Evolutionary conservation across 192 early-diverging fungal genomes (phyloP).

Genomic region (Coemansia sp.): DNA sequence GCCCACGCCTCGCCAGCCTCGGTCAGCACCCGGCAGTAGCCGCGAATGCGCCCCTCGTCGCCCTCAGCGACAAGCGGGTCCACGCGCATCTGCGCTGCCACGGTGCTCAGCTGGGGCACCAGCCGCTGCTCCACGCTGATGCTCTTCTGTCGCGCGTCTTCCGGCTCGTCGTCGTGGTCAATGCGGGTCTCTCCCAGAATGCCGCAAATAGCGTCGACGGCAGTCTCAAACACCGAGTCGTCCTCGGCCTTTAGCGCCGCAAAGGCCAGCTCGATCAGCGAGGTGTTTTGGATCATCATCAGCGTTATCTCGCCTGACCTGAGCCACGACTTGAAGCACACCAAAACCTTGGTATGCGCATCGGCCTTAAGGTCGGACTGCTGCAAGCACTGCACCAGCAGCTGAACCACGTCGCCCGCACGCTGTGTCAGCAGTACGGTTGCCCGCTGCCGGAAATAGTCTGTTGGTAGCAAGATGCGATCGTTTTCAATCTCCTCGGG

Average conservation of each 20-base stretch:
- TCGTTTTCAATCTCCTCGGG: constrained; percentile 83
- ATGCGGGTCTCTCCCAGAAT: constrained; percentile 69
- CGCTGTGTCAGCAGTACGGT: constrained; percentile 63
- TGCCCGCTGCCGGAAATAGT: constrained; percentile 59
- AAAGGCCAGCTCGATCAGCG: constrained; percentile 71
- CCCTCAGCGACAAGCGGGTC: constrained; percentile 58
- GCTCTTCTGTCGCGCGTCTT: constrained; percentile 57
- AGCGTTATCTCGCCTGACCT: constrained; percentile 74
- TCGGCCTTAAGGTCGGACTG: constrained; percentile 56
- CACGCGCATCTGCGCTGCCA: constrained; percentile 39
- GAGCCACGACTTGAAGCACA: constrained; percentile 84
- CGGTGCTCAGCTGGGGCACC: constrained; percentile 49
- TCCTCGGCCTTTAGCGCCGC: constrained; percentile 64
- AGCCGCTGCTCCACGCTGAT: constrained; percentile 61
- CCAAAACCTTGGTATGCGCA: constrained; percentile 63
- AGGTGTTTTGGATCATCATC: constrained; percentile 59
- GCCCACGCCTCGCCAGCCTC: constrained; percentile 89
- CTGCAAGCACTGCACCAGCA: constrained; percentile 71
- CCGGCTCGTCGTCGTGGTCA: constrained; percentile 48
- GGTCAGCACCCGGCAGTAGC: constrained; percentile 81
- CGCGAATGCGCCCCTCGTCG: constrained; percentile 78
- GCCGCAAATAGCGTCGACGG: constrained; percentile 80
- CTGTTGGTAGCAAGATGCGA: constrained; percentile 60
- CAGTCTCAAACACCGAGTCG: constrained; percentile 68
- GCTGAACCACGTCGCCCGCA: constrained; percentile 64